These are phyloP conservation scores for Malassezia dermatis DNA, from an alignment of 1,284 basidiomycete genomes.

Conservation along the genomic window DNA sequence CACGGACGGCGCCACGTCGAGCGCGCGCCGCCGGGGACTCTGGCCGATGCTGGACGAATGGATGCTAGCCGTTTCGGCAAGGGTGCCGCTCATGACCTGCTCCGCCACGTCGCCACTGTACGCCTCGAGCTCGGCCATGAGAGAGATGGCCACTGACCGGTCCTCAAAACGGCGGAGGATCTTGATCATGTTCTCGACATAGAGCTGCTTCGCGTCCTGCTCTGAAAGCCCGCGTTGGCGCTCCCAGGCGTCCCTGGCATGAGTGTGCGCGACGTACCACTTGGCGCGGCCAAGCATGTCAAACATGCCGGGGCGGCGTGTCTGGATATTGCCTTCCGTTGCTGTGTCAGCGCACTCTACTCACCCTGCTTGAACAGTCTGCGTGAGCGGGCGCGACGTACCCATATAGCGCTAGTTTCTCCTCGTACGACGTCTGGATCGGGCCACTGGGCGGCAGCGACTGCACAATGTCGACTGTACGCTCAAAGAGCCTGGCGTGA, in stretches of 20 bases:
- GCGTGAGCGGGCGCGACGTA: conserved; percentile 33
- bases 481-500: conserved; percentile 63
- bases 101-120: conserved; percentile 63
- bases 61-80: conserved; percentile 19
- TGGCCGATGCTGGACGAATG: conserved; percentile 13
- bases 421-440: conserved; percentile 91
- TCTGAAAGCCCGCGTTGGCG: conserved; percentile 71
- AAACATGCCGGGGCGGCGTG: conserved; percentile 71
- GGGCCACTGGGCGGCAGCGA: conserved; percentile 79
- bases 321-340: conserved; percentile 72
- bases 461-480: conserved; percentile 88
- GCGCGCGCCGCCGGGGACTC: conserved; percentile 5
- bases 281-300: conserved; percentile 89
- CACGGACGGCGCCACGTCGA: neutral
- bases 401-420: conserved; percentile 90
- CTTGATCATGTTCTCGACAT: conserved; percentile 79
- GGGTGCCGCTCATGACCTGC: conserved; percentile 59
- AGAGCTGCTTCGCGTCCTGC: conserved; percentile 75
- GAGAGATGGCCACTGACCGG: conserved; percentile 63
- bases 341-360: conserved; percentile 52
- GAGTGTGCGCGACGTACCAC: conserved; percentile 56
- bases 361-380: conserved; percentile 48
- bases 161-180: conserved; percentile 72
- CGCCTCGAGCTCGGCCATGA: conserved; percentile 72
- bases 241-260: conserved; percentile 77